Base-by-base conservation (phyloP, 2,329 filamentous ascomycete genomes). In the Trichoderma semiorbis region DNA sequence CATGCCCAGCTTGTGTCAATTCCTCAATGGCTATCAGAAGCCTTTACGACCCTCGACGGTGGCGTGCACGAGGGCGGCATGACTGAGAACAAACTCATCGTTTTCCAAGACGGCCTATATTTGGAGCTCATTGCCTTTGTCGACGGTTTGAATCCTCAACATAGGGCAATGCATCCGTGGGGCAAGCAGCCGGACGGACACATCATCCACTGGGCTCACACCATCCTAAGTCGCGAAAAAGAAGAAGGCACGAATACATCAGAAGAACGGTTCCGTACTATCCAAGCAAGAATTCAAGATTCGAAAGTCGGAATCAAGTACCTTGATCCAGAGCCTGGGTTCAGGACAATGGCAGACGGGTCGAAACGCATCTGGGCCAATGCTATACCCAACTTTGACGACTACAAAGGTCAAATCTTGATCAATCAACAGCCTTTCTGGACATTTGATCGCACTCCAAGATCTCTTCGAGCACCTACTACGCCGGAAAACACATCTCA, bases 401-500 rank as follows among this genome's bases (percentile, higher is more conserved):
- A 12, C 18, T 47, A 47, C 26, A 60, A 32, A n/a, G 65, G 65
- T 0, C 34, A 36, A 28, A 8, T 68, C 4, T 32, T 26, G 24
- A 47, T 68, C 65, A 68, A 68, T 16, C 65, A 68, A n/a, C 65
- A 68, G 53, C 65, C 65, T 7, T 68, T 68, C 26, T 68, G 65
- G 65, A 68, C 65, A 16, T 60, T 68, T 47, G 65, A 68, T 55
- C 50, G 65, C 3, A 68, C 65, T 6, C 65, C 53, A 7, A 18
- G 65, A 18, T 47, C 34, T 30, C 36, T 68, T 10, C 7, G 65
- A 47, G 65, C 53, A 18, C 65, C 65, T 2, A 14, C 57, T 16
- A 60, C 65, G 7, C 30, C 65, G 7, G 65, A 60, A n/a, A 68
- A 58, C 1, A 24, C 34, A 10, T 60, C 65, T 34, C 65, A 68